These are phyloP conservation scores for Cercospora sp. DNA, from an alignment of 2,329 filamentous ascomycete genomes.

Conservation along the genomic window DNA sequence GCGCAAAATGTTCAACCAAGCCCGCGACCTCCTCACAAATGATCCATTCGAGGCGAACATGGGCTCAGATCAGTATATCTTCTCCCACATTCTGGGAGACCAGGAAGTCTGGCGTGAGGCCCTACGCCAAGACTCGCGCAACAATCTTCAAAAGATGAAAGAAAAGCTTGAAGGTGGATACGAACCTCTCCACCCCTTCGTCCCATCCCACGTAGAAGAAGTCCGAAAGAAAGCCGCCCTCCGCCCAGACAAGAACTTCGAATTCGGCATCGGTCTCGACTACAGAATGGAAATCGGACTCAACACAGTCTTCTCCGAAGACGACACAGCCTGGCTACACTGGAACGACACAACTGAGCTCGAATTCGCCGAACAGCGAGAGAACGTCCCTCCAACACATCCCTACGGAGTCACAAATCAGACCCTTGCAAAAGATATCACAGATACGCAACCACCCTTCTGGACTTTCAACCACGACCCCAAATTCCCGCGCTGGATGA, in stretches of 20 bases:
- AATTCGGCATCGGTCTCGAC: constrained; percentile 38
- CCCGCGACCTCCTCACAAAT: constrained; percentile 36
- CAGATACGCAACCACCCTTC: constrained; percentile 27
- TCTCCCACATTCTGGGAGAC: constrained; percentile 37
- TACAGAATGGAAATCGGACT: constrained; percentile 33
- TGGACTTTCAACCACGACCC: constrained; percentile 29
- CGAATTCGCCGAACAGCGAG: constrained; percentile 18
- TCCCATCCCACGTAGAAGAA: constrained; percentile 26
- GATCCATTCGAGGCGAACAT: constrained; percentile 28
- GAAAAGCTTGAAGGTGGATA: constrained; percentile 20
- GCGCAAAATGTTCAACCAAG: constrained; percentile 33
- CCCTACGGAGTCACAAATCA: constrained; percentile 14
- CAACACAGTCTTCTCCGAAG: constrained; percentile 32
- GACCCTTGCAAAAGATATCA: constrained; percentile 29
- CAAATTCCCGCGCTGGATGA: constrained; percentile 21
- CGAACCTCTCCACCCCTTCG: constrained; percentile 20
- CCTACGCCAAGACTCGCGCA: constrained; percentile 42
- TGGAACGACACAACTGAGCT: constrained; percentile 26
- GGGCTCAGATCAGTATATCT: constrained; percentile 42
- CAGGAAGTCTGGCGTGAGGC: constrained; percentile 37
- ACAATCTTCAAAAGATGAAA: constrained; percentile 13
- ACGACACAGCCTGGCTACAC: constrained; percentile 33
- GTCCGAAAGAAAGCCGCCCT: constrained; percentile 34
- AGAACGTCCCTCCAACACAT: constrained; percentile 12
- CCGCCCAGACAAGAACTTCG: constrained; percentile 45